These are phyloP conservation scores for Bipolaris sorokiniana DNA, from an alignment of 2,329 filamentous ascomycete genomes.

Conservation along the genomic window DNA sequence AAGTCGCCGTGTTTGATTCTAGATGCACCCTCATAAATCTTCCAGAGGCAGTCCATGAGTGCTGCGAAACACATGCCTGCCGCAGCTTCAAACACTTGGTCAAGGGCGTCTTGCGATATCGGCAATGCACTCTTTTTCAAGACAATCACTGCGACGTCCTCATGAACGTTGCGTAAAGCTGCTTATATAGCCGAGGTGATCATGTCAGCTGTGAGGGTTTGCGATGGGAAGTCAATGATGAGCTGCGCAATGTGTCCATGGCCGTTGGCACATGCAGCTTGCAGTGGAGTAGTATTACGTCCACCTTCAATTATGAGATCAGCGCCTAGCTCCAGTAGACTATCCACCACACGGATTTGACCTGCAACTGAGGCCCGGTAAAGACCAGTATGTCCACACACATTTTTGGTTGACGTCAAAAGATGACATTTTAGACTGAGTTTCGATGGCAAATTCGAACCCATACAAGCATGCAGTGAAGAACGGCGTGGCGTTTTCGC, in stretches of 20 bases:
- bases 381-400: neutral
- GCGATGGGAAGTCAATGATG: neutral
- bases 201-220: neutral
- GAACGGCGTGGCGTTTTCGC: neutral
- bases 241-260: neutral
- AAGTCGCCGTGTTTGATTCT: neutral
- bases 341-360: neutral
- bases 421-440: neutral
- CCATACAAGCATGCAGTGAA: neutral
- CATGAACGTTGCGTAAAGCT: neutral
- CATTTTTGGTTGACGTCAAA: neutral
- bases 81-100: neutral
- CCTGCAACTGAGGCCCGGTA: neutral
- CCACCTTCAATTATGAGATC: neutral
- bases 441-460: neutral
- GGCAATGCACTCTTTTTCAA: neutral
- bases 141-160: neutral
- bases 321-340: neutral
- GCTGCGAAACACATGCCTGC: neutral
- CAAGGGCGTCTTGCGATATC: neutral
- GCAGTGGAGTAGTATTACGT: neutral
- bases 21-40: neutral
- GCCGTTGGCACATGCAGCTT: neutral
- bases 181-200: neutral
- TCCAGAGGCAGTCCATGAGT: neutral